Evolutionary conservation across 306 rosid species (phyloP), one percentile per base, ranked within the genome.

Genomic region (Fagus crenata): DNA sequence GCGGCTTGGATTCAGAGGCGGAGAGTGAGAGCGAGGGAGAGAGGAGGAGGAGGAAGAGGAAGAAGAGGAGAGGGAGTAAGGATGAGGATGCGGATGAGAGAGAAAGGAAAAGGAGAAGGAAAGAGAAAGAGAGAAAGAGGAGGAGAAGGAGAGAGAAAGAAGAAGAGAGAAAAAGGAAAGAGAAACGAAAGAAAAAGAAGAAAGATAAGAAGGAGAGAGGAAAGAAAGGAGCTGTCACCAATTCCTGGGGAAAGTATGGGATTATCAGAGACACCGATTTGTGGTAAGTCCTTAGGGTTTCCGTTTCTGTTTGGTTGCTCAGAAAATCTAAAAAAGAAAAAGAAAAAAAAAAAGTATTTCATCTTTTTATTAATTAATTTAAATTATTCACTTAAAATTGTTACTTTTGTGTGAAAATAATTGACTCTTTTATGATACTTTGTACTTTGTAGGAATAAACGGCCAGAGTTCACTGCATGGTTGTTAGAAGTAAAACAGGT

Each of bases 391-490:
- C 77, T 64, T 51, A 46, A 53, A 40, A 31, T 72, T 74, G 64
- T 49, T 49, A 51, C 28, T 37, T 49, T 53, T 14, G 69, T 36
- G 15, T 43, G 56, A 68, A 46, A 46, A 53, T 15, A 60, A 35
- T 31, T 59, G 39, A 4, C 67, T 15, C 12, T 32, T 60, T 46
- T 4, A 49, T 75, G 78, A 81, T 77, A 56, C 72, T 80, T 49
- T 65, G 71, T 67, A 49, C 85, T 46, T 73, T 84, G 37, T 82
- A 95, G 99, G 99, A 95, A 69, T 80, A 95, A 95, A 76, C 92
- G 99, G 69, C 99, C 97, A 7, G 97, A 95, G 82, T 95, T 95
- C 85, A 92, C 97, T 82, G 99, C 99, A 42, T 95, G 97, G 99
- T 87, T 95, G 83, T 78, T 86, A 28, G 99, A 95, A 89, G 92